Evolutionary conservation across 2,329 filamentous ascomycete genomes (phyloP).

Genomic region (Aspergillus carbonarius): DNA sequence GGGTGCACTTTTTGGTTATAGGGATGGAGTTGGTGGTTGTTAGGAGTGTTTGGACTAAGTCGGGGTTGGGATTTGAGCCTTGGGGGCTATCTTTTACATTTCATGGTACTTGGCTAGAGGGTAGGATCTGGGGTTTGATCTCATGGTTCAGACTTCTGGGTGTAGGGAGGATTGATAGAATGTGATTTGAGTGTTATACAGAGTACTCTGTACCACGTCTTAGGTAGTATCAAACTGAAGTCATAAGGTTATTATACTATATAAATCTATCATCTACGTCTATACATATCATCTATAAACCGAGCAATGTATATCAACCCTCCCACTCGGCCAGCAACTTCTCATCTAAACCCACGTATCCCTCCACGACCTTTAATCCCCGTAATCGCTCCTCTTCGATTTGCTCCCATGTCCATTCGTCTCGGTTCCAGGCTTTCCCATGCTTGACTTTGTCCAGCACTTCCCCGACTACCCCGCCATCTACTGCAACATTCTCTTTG

Average conservation of each 20-base stretch:
- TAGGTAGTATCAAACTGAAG: too few species aligned
- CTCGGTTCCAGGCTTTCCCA: constrained; percentile 30
- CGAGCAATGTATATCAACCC: not conserved
- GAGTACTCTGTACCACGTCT: too few species aligned
- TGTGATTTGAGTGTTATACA: too few species aligned
- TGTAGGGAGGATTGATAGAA: not conserved
- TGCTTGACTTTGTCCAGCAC: constrained; percentile 33
- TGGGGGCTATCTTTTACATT: too few species aligned
- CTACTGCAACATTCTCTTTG: constrained; percentile 64
- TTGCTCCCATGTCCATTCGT: constrained; percentile 60
- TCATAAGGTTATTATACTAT: not conserved
- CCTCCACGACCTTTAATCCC: constrained; percentile 55
- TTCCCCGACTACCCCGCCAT: constrained; percentile 39
- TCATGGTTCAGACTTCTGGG: too few species aligned
- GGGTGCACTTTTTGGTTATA: too few species aligned
- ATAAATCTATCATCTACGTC: not conserved
- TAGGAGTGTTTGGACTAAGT: too few species aligned
- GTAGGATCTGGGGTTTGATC: too few species aligned
- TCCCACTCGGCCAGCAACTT: constrained; percentile 51
- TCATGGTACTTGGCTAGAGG: too few species aligned
- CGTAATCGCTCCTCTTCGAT: constrained; percentile 59
- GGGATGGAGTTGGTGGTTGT: too few species aligned
- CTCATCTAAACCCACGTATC: constrained; percentile 56
- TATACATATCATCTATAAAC: constrained; percentile 3
- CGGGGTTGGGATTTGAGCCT: too few species aligned